Evolutionary conservation across 2,329 filamentous ascomycete species (phyloP), one percentile per base, ranked within the genome.

Genomic region (Xenoacremonium recifei): DNA sequence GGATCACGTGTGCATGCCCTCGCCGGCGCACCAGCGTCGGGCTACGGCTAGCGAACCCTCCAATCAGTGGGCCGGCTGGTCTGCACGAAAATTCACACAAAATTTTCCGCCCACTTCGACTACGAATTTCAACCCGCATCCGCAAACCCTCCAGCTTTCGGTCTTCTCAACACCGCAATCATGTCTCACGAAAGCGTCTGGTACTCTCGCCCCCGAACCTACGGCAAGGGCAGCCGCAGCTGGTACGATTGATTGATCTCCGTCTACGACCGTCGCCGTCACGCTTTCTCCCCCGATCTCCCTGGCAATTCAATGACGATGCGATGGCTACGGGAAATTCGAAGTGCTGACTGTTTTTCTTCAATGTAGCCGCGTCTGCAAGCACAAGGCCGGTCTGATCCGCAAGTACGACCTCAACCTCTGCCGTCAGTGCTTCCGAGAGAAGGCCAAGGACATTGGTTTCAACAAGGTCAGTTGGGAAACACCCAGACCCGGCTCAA

Each of bases 321-420:
- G n/a, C n/a, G n/a, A n/a, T n/a, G n/a, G n/a, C n/a, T n/a, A n/a
- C n/a, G 44, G 40, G n/a, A n/a, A 49, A 35, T 19, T 18, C 18
- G 37, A 44, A 35, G n/a, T 53, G 55, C 64, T 67, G 59, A 67
- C 63, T 49, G n/a, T n/a, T n/a, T n/a, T n/a, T n/a, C 44, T 41
- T 49, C 29, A 53, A 34, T 57, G 56, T 57, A 82, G 79, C 79
- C 79, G 79, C 55, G 76, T 82, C 67, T 82, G 79, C 89, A 89
- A 90, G 70, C 92, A 99, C 87, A 85, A 82, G 70, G 92, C 93
- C 68, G 93, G 93, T 95, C 85, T 99, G 63, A 96, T 99, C 84
- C 91, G 93, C 81, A 99, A 99, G 81, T 99, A 99, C 80, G 92
- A 93, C 70, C 82, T 96, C 64, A 89, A 95, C 76, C 82, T 87